Percentiles rank a stretch among this genome's conserved stretches.
These are phyloP conservation scores for Racocetra persica DNA, from an alignment of 371 early-diverging fungal species.

Conservation along the genomic window DNA sequence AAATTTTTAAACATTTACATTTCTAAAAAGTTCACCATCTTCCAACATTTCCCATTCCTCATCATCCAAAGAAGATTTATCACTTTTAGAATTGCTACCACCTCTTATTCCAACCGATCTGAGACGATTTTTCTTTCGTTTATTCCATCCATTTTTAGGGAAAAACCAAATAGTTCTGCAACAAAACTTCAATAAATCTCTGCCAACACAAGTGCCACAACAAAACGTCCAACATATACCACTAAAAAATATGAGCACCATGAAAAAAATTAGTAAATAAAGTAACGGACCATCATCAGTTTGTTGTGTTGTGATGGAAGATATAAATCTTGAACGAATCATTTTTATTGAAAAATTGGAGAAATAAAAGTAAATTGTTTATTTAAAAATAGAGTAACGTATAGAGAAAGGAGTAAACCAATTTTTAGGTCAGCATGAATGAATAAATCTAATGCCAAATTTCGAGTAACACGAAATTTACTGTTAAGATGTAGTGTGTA, in stretches of 20 bases:
- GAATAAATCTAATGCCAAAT: too few relatives aligned
- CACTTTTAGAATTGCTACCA: slow-evolving; percentile 1
- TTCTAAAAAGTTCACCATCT: slow-evolving; percentile 3
- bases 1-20: background rate
- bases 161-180: background rate
- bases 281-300: slow-evolving; percentile 19
- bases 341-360: too few relatives aligned
- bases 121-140: too few relatives aligned
- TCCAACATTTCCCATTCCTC: slow-evolving; percentile 41
- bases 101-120: background rate
- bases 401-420: too few relatives aligned
- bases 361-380: too few relatives aligned
- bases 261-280: slow-evolving; percentile 31
- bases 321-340: too few relatives aligned
- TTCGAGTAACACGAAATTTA: too few relatives aligned
- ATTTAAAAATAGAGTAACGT: too few relatives aligned
- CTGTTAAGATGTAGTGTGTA: too few relatives aligned
- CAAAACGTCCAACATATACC: slow-evolving; percentile 40
- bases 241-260: slow-evolving; percentile 34
- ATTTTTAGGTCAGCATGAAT: too few relatives aligned
- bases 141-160: background rate
- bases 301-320: too few relatives aligned
- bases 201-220: slow-evolving; percentile 41
- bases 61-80: background rate
- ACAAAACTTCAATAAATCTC: slow-evolving; percentile 32